phyloP scores from a whole-genome alignment of 2,329 filamentous ascomycete species.

The Alternaria novae-zelandiae region DNA sequence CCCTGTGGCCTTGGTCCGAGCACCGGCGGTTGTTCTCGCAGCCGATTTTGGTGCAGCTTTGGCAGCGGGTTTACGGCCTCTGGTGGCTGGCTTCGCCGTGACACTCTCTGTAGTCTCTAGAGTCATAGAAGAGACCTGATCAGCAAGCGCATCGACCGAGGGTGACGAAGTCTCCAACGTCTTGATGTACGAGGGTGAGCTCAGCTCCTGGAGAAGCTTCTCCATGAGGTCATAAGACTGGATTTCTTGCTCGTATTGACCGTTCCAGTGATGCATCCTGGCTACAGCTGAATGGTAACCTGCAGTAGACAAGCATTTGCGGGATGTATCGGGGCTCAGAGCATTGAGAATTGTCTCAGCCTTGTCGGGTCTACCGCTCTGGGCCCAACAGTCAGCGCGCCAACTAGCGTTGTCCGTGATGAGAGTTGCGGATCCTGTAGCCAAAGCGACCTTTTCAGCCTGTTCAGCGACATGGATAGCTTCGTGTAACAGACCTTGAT shows the following conservation, averaged over 20 bases:
- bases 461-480: conserved; percentile 88
- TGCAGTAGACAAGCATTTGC: conserved; percentile 59
- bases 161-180: conserved; percentile 31
- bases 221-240: conserved; percentile 58
- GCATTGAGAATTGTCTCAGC: conserved; percentile 61
- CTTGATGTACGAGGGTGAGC: conserved; percentile 40
- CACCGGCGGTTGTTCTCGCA: conserved; percentile 17
- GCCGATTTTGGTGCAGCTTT: conserved; percentile 21
- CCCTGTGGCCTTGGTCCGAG: conserved; percentile 22
- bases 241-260: conserved; percentile 57
- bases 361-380: conserved; percentile 58
- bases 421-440: conserved; percentile 67
- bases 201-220: conserved; percentile 53
- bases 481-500: conserved; percentile 86
- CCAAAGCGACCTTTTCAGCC: conserved; percentile 75
- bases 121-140: conserved; percentile 52
- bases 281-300: conserved; percentile 59
- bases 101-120: conserved; percentile 32
- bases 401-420: conserved; percentile 53
- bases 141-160: conserved; percentile 47
- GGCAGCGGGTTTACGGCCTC: conserved; percentile 30
- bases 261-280: conserved; percentile 55
- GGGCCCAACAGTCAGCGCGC: conserved; percentile 57
- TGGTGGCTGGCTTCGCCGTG: conserved; percentile 20
- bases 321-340: conserved; percentile 51